These are phyloP conservation scores for Microbotryum saponariae DNA, from an alignment of 1,284 basidiomycete genomes.

Conservation along the genomic window DNA sequence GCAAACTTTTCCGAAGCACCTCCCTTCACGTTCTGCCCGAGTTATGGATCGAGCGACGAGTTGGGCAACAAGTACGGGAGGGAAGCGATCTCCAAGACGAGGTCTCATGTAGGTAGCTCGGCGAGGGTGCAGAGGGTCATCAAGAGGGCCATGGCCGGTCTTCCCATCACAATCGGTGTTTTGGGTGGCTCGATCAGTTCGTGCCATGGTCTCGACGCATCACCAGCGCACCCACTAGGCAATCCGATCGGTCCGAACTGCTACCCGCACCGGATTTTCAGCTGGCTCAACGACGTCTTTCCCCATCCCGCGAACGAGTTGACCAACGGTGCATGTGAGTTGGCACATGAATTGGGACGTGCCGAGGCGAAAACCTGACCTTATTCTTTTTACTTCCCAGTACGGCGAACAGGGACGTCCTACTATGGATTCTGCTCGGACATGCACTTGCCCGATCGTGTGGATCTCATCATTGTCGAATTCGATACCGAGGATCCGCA, in stretches of 20 bases:
- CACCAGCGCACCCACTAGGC: conserved; percentile 44
- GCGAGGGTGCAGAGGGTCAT: conserved; percentile 74
- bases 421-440: conserved; percentile 87
- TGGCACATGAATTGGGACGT: neutral
- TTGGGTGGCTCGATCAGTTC: conserved; percentile 88
- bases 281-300: conserved; percentile 91
- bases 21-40: conserved; percentile 76
- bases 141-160: conserved; percentile 71
- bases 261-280: conserved; percentile 83
- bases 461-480: conserved; percentile 86
- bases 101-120: conserved; percentile 72
- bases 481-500: conserved; percentile 79
- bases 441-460: conserved; percentile 83
- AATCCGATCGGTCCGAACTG: conserved; percentile 76
- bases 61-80: conserved; percentile 70
- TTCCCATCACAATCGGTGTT: conserved; percentile 81
- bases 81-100: conserved; percentile 64
- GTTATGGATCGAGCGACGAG: conserved; percentile 70
- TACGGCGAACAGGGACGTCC: conserved; percentile 74
- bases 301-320: conserved; percentile 89
- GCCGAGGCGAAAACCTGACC: neutral
- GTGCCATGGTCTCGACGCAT: conserved; percentile 79
- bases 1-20: conserved; percentile 52
- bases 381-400: conserved; percentile 35
- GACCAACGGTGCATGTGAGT: conserved; percentile 70